Conservation (phyloP, 192 early-diverging fungal genomes). For the Rhizophlyctis rosea region DNA sequence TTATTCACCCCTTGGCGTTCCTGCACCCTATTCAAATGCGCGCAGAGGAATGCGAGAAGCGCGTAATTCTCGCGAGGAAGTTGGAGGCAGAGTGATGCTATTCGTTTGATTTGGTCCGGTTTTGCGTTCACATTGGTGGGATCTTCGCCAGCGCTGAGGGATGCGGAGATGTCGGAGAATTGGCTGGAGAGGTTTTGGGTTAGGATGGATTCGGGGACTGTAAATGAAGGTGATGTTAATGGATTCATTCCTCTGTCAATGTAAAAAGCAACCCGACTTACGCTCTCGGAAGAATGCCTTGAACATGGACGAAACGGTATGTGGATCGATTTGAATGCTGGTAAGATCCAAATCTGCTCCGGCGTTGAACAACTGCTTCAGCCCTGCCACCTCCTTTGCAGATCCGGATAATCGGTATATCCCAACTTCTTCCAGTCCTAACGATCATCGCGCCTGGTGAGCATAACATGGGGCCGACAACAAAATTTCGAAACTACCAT, state of each 20-base stretch:
- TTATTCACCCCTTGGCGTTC: constrained; percentile 76
- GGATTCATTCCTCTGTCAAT: background rate
- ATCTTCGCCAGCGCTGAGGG: background rate
- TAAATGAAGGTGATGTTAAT: background rate
- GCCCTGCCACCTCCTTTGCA: constrained; percentile 59
- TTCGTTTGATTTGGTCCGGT: background rate
- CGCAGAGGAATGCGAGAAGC: constrained; percentile 75
- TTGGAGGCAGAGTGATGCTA: background rate
- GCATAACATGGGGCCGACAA: too few species aligned
- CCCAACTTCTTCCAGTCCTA: constrained; percentile 73
- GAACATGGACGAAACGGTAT: constrained; percentile 24
- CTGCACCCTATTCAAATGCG: constrained; percentile 84
- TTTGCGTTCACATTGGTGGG: background rate
- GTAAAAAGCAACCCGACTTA: background rate
- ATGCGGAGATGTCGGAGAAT: constrained; percentile 1
- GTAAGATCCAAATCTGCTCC: constrained; percentile 73
- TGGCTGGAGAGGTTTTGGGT: background rate
- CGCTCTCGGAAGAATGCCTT: constrained; percentile 21
- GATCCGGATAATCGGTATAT: constrained; percentile 91
- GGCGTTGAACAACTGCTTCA: constrained; percentile 77
- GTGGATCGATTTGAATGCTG: constrained; percentile 13
- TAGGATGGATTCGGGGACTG: constrained; percentile 17
- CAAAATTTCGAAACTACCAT: constrained; percentile 1
- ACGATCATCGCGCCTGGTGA: too few species aligned
- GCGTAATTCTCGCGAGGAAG: constrained; percentile 86